Percentiles rank a stretch among this genome's conserved stretches.
Conservation (phyloP, 345 rosid genomes). For the Geranium rotundifolium region DNA sequence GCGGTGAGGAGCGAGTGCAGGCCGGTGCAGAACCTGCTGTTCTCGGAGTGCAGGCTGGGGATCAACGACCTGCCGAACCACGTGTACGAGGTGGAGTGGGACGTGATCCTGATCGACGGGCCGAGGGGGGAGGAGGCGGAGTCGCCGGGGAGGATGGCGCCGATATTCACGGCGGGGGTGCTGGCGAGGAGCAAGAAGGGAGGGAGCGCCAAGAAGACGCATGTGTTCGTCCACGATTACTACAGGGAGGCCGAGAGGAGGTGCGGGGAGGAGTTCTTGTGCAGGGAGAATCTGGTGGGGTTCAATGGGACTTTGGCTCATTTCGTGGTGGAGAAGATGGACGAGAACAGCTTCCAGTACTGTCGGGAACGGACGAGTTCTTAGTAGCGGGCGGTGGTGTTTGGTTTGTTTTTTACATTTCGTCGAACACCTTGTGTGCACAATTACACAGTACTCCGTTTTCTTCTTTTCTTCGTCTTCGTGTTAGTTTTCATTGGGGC, state of each 20-base stretch:
- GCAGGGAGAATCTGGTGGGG: conserved; percentile 69
- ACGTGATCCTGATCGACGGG: conserved; percentile 85
- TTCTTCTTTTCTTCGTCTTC: no score
- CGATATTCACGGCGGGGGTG: conserved; percentile 91
- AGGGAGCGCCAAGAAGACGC: conserved; percentile 52
- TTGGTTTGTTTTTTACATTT: no score
- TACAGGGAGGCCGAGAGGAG: conserved; percentile 67
- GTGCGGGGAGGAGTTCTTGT: conserved; percentile 80
- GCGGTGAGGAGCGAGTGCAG: conserved; percentile 55
- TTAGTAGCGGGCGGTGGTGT: no score
- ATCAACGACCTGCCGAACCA: conserved; percentile 86
- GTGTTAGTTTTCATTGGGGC: no score
- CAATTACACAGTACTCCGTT: no score
- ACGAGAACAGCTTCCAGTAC: conserved; percentile 41
- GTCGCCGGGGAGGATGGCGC: conserved; percentile 73
- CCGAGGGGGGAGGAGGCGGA: conserved; percentile 76
- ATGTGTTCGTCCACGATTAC: conserved; percentile 76
- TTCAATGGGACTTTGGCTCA: conserved; percentile 59
- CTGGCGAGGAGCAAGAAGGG: conserved; percentile 76
- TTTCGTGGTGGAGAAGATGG: conserved; percentile 77
- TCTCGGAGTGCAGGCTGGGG: conserved; percentile 81
- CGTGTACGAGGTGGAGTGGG: conserved; percentile 93
- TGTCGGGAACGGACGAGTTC: conserved; percentile 27
- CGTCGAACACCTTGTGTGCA: no score
- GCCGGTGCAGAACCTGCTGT: conserved; percentile 76